Conservation (phyloP, 148 eudicot species). For the Cornus florida region DNA sequence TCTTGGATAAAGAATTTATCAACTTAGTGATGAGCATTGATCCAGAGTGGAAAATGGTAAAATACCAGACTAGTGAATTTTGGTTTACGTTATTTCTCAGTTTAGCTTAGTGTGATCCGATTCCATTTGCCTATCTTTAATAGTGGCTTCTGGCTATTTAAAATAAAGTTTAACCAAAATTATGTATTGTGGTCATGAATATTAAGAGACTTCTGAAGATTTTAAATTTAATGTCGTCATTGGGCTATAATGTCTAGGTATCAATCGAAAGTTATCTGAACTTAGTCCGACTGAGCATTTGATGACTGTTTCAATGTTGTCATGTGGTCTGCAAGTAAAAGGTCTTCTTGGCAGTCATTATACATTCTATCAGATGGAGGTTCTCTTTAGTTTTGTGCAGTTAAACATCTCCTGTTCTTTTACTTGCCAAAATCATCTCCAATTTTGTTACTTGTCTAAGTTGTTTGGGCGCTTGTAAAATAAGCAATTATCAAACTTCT, state of each 20-base stretch:
- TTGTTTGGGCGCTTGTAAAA: not conserved
- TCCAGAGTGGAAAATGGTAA: slow-evolving; percentile 97
- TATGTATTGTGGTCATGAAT: not conserved
- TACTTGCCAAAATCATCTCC: not conserved
- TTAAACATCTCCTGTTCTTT: too few species aligned
- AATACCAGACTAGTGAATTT: not conserved
- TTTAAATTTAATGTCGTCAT: not conserved
- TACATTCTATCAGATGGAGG: not conserved
- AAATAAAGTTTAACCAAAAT: not conserved
- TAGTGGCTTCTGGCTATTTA: not conserved
- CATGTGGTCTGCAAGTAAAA: not conserved
- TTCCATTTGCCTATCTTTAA: not conserved
- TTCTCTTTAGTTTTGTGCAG: not conserved
- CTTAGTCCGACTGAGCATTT: not conserved
- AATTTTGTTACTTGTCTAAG: not conserved
- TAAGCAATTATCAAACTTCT: not conserved
- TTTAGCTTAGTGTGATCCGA: not conserved
- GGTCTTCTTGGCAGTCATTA: not conserved
- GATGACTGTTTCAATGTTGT: not conserved
- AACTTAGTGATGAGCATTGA: slow-evolving; percentile 87
- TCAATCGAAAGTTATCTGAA: not conserved
- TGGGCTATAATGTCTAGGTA: not conserved
- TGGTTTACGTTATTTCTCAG: not conserved
- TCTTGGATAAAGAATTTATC: slow-evolving; percentile 90
- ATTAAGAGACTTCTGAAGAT: not conserved